These are phyloP conservation scores for Trichopus zeylanicus DNA, from an alignment of 116 monocot genomes.

Conservation along the genomic window DNA sequence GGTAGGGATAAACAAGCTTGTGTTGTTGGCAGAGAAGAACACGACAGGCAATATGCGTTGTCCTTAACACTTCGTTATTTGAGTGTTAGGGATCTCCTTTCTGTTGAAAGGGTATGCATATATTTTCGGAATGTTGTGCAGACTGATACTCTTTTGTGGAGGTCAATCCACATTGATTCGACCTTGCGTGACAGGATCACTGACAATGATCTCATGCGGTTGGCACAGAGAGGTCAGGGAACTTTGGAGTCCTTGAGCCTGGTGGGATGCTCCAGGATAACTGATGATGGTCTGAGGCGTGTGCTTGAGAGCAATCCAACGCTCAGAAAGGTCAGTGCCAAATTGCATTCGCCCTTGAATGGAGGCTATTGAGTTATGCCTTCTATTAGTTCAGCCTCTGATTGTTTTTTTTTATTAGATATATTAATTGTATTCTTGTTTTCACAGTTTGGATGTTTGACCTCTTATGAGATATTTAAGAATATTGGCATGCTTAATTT, in stretches of 20 bases:
- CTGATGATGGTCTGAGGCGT: conserved; percentile 25
- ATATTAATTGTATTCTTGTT: too few species aligned
- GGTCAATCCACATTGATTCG: conserved; percentile 21
- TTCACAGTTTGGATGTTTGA: too few species aligned
- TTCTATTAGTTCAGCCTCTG: too few species aligned
- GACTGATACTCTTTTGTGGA: conserved; percentile 44
- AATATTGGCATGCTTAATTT: too few species aligned
- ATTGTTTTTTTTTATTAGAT: too few species aligned
- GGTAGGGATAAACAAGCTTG: background rate
- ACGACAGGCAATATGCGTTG: conserved; percentile 18
- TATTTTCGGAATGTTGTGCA: conserved; percentile 20
- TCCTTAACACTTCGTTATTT: conserved; percentile 26
- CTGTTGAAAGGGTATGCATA: conserved; percentile 54
- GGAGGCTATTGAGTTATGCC: too few species aligned
- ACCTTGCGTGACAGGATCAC: conserved; percentile 27
- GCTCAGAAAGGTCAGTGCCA: conserved; percentile 20
- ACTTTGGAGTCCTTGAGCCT: conserved; percentile 31
- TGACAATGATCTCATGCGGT: conserved; percentile 27
- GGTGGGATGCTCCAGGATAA: conserved; percentile 22
- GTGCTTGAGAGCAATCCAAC: conserved; percentile 30
- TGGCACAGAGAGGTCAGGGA: conserved; percentile 28
- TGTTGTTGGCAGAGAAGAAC: background rate
- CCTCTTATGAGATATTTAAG: too few species aligned
- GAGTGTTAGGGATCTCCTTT: conserved; percentile 41
- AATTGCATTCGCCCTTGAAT: too few species aligned